Base-by-base conservation (phyloP, 768 basidiomycete species). In the Phanerodontia chrysosporium region DNA sequence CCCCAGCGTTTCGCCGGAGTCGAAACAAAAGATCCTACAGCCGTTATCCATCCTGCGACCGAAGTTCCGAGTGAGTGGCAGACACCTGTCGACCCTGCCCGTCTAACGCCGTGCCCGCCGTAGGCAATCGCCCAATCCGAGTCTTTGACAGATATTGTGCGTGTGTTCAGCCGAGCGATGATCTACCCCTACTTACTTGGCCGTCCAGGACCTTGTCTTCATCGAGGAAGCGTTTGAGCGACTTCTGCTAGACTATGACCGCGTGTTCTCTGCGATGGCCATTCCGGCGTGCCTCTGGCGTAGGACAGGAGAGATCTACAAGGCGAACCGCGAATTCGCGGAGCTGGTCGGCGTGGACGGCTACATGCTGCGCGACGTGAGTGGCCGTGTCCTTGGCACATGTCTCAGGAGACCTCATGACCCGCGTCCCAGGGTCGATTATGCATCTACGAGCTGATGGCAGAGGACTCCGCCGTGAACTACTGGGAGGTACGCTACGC, bases 151-250 rank as follows among this genome's bases (percentile, higher is more conserved):
- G 91, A 95, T 70, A 80, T 95, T 51, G 88, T 88, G 58, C 57
- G 82, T 73, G 46, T 5, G 6, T 48, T 18, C 24, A 5, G 39
- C 27, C 27, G 25, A 6, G 3, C 46, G n/a, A n/a, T 13, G 18
- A 45, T 44, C 51, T 16, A 45, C 44, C 49, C 49, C 28, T 52
- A 22, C 55, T 57, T 13, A 61, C 61, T 28, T 39, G 44, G 22
- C 13, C 63, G 2, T 30, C 3, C 44, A 89, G 88, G 96, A 99
- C 72, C 81, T 97, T 27, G 91, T 98, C 13, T 96, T 97, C 72
- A 95, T 99, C 66, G 96, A 98, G 72, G 96, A 98, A 74, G 95
- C 91, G 0, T 98, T 98, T 67, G 96, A 99, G 71, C 89, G 95
- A 1, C 80, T 98, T 60, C 78, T 99, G 58, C 83, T 98, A 22